Evolutionary conservation across 2,329 filamentous ascomycete species (phyloP).

Genomic region (Fusarium sarcochroum): DNA sequence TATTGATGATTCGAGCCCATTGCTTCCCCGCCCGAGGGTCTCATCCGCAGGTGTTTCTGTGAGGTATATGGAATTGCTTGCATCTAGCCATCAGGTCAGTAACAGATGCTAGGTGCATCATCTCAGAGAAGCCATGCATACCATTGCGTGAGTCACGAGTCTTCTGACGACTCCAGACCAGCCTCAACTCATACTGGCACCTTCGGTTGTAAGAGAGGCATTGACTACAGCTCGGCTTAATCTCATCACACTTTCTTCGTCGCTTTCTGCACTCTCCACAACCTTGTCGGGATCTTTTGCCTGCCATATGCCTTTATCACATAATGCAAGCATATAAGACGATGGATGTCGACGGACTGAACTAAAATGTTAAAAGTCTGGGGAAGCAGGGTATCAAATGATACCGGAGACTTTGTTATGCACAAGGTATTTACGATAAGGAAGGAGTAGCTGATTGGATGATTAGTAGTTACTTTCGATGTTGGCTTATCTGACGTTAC

Average conservation of each 20-base stretch:
- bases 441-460: background rate
- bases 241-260: slow-evolving; percentile 49
- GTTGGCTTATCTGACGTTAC: background rate
- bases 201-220: slow-evolving; percentile 33
- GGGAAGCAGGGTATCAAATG: slow-evolving; percentile 2
- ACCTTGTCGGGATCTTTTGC: slow-evolving; percentile 46
- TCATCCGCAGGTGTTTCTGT: background rate
- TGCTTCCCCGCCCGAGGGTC: background rate
- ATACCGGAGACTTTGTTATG: background rate
- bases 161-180: slow-evolving; percentile 43
- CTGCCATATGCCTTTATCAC: slow-evolving; percentile 31
- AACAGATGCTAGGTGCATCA: too few species aligned
- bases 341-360: background rate
- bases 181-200: slow-evolving; percentile 45
- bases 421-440: background rate
- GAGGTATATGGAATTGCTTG: background rate
- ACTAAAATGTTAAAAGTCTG: background rate
- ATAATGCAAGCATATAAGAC: background rate
- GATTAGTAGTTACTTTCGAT: background rate
- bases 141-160: slow-evolving; percentile 1
- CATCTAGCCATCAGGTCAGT: background rate
- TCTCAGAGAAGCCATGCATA: background rate
- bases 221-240: slow-evolving; percentile 46
- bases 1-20: slow-evolving; percentile 1
- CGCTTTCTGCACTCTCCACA: slow-evolving; percentile 50